These are phyloP conservation scores for Streptanthus diversifolius DNA, from an alignment of 345 rosid genomes.

Conservation along the genomic window DNA sequence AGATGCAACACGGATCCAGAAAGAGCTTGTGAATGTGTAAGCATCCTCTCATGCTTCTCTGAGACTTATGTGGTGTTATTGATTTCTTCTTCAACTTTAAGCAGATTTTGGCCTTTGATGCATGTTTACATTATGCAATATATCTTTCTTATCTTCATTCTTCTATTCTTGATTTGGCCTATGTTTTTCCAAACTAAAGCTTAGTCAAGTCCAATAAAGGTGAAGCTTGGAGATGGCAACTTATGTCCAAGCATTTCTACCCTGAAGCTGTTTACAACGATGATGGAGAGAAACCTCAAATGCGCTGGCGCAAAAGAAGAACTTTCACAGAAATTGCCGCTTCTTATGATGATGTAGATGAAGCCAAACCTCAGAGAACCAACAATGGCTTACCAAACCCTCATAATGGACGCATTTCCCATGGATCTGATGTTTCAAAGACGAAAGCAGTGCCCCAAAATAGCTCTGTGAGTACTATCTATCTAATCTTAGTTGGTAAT, in stretches of 20 bases:
- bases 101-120: not conserved
- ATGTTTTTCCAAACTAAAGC: constrained; percentile 40
- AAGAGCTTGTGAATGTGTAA: constrained; percentile 71
- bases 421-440: constrained; percentile 23
- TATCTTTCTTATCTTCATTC: not conserved
- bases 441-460: constrained; percentile 2
- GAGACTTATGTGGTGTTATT: not conserved
- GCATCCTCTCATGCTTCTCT: constrained; percentile 15
- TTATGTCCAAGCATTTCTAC: constrained; percentile 62
- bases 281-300: constrained; percentile 48
- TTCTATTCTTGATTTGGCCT: constrained; percentile 7
- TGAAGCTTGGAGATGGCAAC: constrained; percentile 51
- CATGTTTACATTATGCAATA: not conserved
- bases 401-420: not conserved
- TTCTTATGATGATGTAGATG: constrained; percentile 19
- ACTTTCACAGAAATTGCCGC: constrained; percentile 42
- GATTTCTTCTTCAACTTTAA: not conserved
- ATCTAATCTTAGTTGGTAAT: not conserved
- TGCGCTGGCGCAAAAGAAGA: constrained; percentile 72
- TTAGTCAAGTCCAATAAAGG: constrained; percentile 49
- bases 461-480: constrained; percentile 24
- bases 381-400: constrained; percentile 10
- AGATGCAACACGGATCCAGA: constrained; percentile 64
- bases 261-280: constrained; percentile 73
- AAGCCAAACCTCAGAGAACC: constrained; percentile 20